A percentile compares a stretch with the other conserved stretches of the same genome.
phyloP scores from a whole-genome alignment of 2,329 filamentous ascomycete genomes.

The Albophoma yamanashiensis region DNA sequence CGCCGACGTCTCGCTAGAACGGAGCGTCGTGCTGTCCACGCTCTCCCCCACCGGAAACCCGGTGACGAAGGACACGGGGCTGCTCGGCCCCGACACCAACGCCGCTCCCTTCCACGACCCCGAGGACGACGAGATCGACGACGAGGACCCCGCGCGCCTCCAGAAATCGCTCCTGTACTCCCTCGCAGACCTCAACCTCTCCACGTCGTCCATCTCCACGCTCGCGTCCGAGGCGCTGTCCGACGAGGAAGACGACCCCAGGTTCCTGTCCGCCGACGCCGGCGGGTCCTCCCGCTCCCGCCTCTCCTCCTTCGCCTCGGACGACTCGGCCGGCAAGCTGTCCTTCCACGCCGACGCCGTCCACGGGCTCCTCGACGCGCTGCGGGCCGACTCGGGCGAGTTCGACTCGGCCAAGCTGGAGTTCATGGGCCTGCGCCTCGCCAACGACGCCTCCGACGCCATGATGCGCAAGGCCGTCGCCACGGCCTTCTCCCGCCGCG shows the following conservation, averaged over 20 bases:
- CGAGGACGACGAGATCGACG: conserved; percentile 38
- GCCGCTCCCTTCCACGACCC: conserved; percentile 36
- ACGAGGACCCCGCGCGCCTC: conserved; percentile 38
- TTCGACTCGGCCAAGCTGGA: conserved; percentile 80
- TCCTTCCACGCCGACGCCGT: conserved; percentile 82
- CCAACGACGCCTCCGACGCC: conserved; percentile 78
- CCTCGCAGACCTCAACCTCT: conserved; percentile 40
- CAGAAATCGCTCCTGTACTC: conserved; percentile 46
- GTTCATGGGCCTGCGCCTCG: conserved; percentile 85
- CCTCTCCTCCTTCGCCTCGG: conserved; percentile 62
- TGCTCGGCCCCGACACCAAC: conserved; percentile 40
- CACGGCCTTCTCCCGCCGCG: conserved; percentile 72
- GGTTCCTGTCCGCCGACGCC: conserved; percentile 33
- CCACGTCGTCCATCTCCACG: conserved; percentile 45
- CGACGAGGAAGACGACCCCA: conserved; percentile 56
- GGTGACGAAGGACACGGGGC: conserved; percentile 27
- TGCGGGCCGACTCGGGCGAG: conserved; percentile 64
- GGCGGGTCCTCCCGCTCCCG: conserved; percentile 45
- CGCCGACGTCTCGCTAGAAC: conserved; percentile 41
- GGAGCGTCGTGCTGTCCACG: conserved; percentile 21
- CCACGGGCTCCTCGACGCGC: conserved; percentile 73
- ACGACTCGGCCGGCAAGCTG: conserved; percentile 47
- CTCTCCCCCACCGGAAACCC: conserved; percentile 25
- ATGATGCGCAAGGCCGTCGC: conserved; percentile 83
- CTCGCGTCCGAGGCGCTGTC: conserved; percentile 55